A percentile compares a stretch with the other conserved stretches of the same genome.
Conservation (phyloP, 805 yeast genomes). For the Starmerella khaoyaiensis region DNA sequence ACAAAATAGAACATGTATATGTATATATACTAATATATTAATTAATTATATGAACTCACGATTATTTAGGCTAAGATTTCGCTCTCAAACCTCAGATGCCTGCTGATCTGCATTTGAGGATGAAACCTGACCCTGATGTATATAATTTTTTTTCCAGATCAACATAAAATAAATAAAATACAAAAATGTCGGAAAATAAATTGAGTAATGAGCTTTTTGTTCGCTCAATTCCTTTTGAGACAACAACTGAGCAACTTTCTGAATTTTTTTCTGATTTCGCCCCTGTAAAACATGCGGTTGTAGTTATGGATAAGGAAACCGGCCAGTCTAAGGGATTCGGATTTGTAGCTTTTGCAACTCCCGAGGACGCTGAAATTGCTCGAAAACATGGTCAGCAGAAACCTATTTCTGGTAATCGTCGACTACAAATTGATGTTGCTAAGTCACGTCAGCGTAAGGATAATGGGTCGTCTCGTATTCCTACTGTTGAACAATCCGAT, state of each 20-base stretch:
- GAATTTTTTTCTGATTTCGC: conserved; percentile 82
- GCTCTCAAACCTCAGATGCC: too few relatives aligned
- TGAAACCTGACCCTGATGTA: conserved; percentile 4
- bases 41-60: too few relatives aligned
- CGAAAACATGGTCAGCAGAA: conserved; percentile 50
- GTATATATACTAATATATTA: too few relatives aligned
- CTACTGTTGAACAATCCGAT: conserved; percentile 16
- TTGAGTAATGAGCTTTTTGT: conserved; percentile 47
- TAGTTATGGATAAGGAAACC: conserved; percentile 65
- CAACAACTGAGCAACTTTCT: conserved; percentile 67
- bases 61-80: too few relatives aligned
- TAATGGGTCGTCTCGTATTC: conserved; percentile 5
- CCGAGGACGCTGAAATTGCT: conserved; percentile 74
- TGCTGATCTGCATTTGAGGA: too few relatives aligned
- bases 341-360: conserved; percentile 74
- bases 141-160: conserved; percentile 12
- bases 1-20: neutral
- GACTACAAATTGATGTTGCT: conserved; percentile 73
- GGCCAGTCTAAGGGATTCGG: conserved; percentile 83
- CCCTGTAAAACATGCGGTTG: conserved; percentile 89
- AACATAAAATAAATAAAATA: too few relatives aligned
- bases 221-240: conserved; percentile 67
- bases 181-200: neutral
- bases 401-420: conserved; percentile 46
- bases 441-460: conserved; percentile 70